Conservation (phyloP, 176 grass and related monocot genomes). For the Saccharum officinarum region DNA sequence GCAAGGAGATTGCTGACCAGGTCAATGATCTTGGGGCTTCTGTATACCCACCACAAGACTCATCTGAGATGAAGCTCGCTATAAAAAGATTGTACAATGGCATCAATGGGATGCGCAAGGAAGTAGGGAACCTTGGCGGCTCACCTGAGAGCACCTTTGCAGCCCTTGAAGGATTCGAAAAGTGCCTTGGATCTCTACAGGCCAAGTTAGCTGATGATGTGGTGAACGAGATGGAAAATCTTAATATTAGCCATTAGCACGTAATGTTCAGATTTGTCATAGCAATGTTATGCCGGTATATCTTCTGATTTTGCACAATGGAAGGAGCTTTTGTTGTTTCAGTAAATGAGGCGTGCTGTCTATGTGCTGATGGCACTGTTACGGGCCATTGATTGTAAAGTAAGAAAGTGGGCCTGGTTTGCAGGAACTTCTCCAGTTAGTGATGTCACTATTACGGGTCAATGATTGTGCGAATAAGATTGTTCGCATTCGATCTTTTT, state of each 20-base stretch:
- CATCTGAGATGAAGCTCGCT: conserved; percentile 54
- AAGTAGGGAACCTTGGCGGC: conserved; percentile 51
- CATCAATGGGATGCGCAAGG: conserved; percentile 44
- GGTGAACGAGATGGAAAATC: conserved; percentile 43
- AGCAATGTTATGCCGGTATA: neutral
- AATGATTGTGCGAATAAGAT: neutral
- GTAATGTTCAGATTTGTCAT: neutral
- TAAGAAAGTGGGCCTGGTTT: neutral
- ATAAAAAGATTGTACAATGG: conserved; percentile 33
- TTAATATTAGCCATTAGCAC: conserved; percentile 43
- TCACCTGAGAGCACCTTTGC: conserved; percentile 41
- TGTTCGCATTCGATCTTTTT: neutral
- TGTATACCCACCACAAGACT: conserved; percentile 79
- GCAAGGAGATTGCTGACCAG: conserved; percentile 62
- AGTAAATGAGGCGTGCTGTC: neutral
- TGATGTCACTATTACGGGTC: neutral
- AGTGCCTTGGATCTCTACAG: conserved; percentile 60
- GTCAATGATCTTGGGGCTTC: conserved; percentile 82
- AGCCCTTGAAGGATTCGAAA: conserved; percentile 54
- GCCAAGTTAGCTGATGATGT: conserved; percentile 56
- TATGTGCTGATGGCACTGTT: neutral
- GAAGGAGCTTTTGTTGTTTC: neutral
- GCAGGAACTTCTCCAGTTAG: neutral
- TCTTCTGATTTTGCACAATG: neutral
- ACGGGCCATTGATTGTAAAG: neutral